phyloP scores from a whole-genome alignment of 2,329 filamentous ascomycete species.

The Phoma sp. region DNA sequence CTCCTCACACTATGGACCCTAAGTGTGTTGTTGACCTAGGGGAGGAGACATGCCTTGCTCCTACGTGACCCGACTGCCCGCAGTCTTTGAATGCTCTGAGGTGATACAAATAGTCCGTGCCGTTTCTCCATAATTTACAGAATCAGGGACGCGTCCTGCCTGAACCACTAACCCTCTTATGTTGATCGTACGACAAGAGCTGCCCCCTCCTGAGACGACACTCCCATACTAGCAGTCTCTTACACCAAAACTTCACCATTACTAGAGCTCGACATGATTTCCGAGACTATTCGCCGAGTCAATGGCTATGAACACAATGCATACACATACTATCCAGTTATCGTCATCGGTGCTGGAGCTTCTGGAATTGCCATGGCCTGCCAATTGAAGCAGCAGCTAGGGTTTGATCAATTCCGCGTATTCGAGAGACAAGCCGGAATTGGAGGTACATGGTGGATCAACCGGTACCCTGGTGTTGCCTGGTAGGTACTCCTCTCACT shows the following conservation, averaged over 20 bases:
- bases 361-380: constrained; percentile 68
- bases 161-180: not conserved
- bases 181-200: not conserved
- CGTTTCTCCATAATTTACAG: not conserved
- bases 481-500: constrained; percentile 26
- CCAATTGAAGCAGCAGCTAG: constrained; percentile 62
- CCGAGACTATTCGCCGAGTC: constrained; percentile 44
- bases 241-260: too few relatives aligned
- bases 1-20: not conserved
- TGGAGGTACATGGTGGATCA: constrained; percentile 70
- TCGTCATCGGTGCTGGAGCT: constrained; percentile 67
- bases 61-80: not conserved
- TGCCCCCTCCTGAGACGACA: not conserved
- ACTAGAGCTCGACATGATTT: constrained; percentile 29
- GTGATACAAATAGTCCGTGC: constrained; percentile 1
- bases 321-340: constrained; percentile 55
- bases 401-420: constrained; percentile 64
- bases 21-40: not conserved
- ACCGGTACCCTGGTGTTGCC: constrained; percentile 60
- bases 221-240: too few relatives aligned
- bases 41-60: not conserved
- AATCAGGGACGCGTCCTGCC: not conserved
- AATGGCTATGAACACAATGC: constrained; percentile 48
- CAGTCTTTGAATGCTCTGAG: not conserved
- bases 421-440: constrained; percentile 65